Evolutionary conservation across 371 early-diverging fungal species (phyloP).

Genomic region (Mortierella sp.): DNA sequence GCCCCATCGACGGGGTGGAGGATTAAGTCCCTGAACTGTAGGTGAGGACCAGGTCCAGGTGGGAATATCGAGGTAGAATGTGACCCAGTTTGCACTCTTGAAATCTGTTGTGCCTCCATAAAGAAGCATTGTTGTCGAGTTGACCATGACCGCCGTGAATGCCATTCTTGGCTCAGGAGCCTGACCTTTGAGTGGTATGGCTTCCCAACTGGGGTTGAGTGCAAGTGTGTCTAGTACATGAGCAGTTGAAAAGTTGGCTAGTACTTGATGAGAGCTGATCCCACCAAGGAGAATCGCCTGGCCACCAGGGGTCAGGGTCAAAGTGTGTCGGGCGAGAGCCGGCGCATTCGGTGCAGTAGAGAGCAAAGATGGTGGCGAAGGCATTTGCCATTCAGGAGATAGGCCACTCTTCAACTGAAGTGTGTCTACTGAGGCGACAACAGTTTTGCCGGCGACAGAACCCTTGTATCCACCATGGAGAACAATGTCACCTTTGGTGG

Average conservation of each 20-base stretch:
- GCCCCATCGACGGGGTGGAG: constrained; percentile 39
- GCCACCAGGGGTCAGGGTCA: constrained; percentile 33
- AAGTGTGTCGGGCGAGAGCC: constrained; percentile 35
- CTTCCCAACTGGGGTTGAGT: constrained; percentile 13
- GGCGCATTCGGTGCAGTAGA: constrained; percentile 25
- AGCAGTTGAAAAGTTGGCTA: constrained; percentile 27
- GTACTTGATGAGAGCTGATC: constrained; percentile 11
- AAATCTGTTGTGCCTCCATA: constrained; percentile 39
- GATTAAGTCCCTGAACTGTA: constrained; percentile 7
- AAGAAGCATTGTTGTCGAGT: constrained; percentile 41
- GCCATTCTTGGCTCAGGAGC: constrained; percentile 36
- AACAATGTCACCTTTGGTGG: constrained; percentile 37
- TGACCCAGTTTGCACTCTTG: constrained; percentile 30
- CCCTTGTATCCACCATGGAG: constrained; percentile 38
- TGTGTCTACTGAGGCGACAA: constrained; percentile 33
- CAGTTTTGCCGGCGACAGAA: constrained; percentile 7
- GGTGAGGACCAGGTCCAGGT: constrained; percentile 46
- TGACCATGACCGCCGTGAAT: constrained; percentile 35
- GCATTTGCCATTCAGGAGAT: neutral
- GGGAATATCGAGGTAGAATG: constrained; percentile 40
- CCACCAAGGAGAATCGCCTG: constrained; percentile 45
- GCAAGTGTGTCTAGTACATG: constrained; percentile 37
- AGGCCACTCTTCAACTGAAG: constrained; percentile 9
- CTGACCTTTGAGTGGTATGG: constrained; percentile 15
- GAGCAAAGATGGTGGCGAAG: neutral